Conservation (phyloP, 495 filamentous ascomycete genomes). For the Penicillium mononematosum region DNA sequence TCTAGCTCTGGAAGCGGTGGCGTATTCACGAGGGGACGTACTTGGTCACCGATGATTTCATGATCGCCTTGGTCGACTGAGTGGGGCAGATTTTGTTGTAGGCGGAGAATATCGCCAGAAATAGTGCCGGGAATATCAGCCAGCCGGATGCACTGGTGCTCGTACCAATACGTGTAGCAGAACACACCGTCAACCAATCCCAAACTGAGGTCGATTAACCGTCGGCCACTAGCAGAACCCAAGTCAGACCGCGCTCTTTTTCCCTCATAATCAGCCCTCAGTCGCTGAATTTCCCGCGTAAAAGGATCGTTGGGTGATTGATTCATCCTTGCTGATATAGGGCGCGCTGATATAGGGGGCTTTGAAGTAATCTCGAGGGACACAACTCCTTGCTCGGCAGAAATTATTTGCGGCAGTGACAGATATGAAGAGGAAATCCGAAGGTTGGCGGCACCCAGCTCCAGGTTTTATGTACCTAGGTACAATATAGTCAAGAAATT, state of each 20-base stretch:
- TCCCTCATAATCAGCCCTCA: neutral
- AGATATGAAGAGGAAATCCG: too few species aligned
- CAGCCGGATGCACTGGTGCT: neutral
- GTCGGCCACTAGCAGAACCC: neutral
- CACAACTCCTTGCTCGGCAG: too few species aligned
- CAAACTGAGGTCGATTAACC: neutral
- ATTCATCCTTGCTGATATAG: neutral
- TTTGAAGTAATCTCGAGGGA: too few species aligned
- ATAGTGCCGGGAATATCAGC: slow-evolving; percentile 1
- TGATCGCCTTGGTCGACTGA: neutral
- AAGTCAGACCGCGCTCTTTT: neutral
- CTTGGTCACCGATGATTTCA: neutral
- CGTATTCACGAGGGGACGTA: neutral
- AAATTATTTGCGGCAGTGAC: too few species aligned
- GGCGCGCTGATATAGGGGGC: too few species aligned
- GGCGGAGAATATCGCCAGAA: slow-evolving; percentile 1
- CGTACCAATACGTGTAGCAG: neutral
- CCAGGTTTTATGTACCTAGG: too few species aligned
- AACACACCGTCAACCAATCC: neutral
- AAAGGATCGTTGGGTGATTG: neutral
- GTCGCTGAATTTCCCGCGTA: neutral
- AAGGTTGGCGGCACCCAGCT: too few species aligned
- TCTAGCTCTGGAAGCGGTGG: neutral
- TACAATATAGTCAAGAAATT: too few species aligned
- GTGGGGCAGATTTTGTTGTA: neutral